Evolutionary conservation across 2,329 filamentous ascomycete species (phyloP), one percentile per base, ranked within the genome.

Genomic region (Fusarium kyushuense): DNA sequence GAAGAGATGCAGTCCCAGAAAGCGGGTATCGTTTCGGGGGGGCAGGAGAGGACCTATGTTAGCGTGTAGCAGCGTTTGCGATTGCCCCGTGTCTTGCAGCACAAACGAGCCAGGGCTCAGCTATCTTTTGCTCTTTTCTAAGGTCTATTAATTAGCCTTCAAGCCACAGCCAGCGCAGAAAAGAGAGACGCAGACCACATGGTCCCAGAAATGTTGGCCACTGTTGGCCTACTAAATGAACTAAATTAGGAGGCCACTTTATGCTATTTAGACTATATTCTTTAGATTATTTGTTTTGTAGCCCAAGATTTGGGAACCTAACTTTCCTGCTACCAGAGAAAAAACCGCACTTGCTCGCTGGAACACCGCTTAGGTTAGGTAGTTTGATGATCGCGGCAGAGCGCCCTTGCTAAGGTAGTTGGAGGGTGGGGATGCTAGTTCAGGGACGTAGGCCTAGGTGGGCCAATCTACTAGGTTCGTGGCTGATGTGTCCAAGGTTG

Each of bases 1-100:
- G 52, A 58, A 64, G 54, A 53, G 69, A 48, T 62, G 70, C 59
- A 65, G 61, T 64, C 70, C 70, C 57, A 62, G 62, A 69, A 72
- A 59, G 65, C 70, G 67, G 70, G 65, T 65, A 14, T 32, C 30
- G 27, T 27, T 71, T 59, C 42, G 66, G 69, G 66, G 69, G 53
- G 55, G 54, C 46, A 57, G n/a, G 41, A 51, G 58, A 59, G 29
- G 47, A 36, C 47, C 30, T 21, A 38, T 49, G 32, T 21, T 54
- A 67, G 68, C 68, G 62, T 70, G 68, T 63, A 56, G 51, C 67
- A 65, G 55, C 51, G 57, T 54, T 51, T 65, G 48, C 53, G 54
- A 33, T 47, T 47, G 41, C 55, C 32, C 67, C 68, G 49, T 58
- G 61, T 58, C 63, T 61, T 45, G 45, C 42, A 59, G 35, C 52